Conservation (phyloP, 441 rosid genomes). For the Gossypium laxum region DNA sequence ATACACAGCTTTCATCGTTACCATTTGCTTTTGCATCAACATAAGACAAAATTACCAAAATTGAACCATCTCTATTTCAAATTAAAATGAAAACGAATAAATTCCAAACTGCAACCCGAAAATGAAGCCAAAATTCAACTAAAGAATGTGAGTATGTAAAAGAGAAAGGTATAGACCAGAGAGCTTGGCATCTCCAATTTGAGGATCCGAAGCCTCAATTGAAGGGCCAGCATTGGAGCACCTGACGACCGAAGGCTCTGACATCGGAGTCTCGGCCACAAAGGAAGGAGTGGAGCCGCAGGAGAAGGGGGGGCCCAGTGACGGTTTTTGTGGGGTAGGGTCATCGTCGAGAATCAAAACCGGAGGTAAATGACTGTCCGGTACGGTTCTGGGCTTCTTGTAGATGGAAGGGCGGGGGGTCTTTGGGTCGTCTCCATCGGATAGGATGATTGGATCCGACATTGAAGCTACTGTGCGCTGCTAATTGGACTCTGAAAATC, state of each 20-base stretch:
- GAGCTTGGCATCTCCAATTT: slow-evolving; percentile 16
- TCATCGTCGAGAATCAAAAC: slow-evolving; percentile 62
- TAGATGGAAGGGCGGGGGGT: slow-evolving; percentile 38
- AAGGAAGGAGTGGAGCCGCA: slow-evolving; percentile 31
- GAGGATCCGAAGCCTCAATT: slow-evolving; percentile 25
- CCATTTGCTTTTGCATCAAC: not conserved
- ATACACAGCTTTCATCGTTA: not conserved
- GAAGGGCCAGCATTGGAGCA: slow-evolving; percentile 25
- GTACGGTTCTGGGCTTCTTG: slow-evolving; percentile 38
- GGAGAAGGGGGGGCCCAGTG: slow-evolving; percentile 18
- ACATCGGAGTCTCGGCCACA: slow-evolving; percentile 69
- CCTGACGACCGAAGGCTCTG: slow-evolving; percentile 40
- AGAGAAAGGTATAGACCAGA: slow-evolving; percentile 29
- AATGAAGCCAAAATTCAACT: not conserved
- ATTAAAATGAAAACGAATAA: not conserved
- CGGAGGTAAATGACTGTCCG: slow-evolving; percentile 22
- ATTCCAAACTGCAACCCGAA: not conserved
- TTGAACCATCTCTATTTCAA: not conserved
- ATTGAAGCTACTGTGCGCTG: slow-evolving; percentile 9
- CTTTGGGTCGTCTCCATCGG: slow-evolving; percentile 53
- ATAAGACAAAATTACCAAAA: not conserved
- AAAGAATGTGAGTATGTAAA: not conserved
- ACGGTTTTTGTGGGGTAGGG: slow-evolving; percentile 52
- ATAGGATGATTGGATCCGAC: slow-evolving; percentile 50
- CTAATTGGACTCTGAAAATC: not conserved